Evolutionary conservation across 208 protist species (phyloP).

Genomic region (Plasmodiophora brassicae): DNA sequence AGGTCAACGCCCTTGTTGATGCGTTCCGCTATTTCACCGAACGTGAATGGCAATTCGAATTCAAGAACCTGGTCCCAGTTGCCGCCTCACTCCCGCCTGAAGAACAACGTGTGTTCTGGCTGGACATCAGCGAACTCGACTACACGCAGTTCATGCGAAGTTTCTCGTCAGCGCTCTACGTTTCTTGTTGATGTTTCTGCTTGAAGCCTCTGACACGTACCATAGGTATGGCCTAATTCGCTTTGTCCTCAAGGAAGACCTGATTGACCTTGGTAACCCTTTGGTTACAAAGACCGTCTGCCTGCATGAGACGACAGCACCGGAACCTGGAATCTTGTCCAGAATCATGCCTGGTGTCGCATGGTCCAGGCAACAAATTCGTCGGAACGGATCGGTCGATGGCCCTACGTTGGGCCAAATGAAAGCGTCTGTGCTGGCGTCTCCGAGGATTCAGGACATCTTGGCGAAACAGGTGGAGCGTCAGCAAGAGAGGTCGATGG

Average conservation of each 20-base stretch:
- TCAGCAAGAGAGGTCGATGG: neutral
- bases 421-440: neutral
- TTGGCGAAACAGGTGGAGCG: neutral
- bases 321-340: neutral
- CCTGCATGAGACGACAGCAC: neutral
- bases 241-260: constrained; percentile 25
- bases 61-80: neutral
- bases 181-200: no score
- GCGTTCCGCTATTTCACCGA: constrained; percentile 26
- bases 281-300: neutral
- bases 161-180: neutral
- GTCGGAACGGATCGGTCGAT: neutral
- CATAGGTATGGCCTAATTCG: neutral
- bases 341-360: neutral
- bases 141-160: neutral
- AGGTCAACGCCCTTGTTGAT: neutral
- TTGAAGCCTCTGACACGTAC: no score
- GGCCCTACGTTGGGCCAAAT: neutral
- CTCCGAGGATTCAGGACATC: neutral
- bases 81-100: neutral
- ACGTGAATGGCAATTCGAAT: neutral
- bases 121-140: neutral
- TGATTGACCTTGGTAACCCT: neutral
- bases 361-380: neutral
- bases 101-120: neutral